phyloP scores from a whole-genome alignment of 331 rosid genomes.

The Quercus phellos region DNA sequence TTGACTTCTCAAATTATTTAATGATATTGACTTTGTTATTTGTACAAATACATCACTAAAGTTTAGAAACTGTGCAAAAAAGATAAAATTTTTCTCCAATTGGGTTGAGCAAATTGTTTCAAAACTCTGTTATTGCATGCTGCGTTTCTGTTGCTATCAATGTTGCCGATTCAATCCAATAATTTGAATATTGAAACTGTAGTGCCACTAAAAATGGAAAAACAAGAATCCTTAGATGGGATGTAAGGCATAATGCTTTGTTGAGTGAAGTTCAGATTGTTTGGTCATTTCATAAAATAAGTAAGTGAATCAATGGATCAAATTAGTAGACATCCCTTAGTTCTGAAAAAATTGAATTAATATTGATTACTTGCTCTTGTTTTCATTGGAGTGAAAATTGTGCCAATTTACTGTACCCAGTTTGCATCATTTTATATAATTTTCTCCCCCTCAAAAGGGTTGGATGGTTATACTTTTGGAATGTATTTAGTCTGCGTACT shows the following conservation, averaged over 20 bases:
- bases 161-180: not conserved
- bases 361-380: not conserved
- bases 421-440: not conserved
- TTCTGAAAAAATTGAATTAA: not conserved
- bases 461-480: not conserved
- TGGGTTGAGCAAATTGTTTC: too few relatives aligned
- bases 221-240: not conserved
- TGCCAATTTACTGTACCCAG: not conserved
- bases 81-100: not conserved
- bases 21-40: not conserved
- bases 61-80: not conserved
- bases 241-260: not conserved
- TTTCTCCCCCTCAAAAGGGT: not conserved
- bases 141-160: not conserved
- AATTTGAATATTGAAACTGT: not conserved
- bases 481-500: not conserved
- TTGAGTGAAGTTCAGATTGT: not conserved
- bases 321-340: not conserved
- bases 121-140: not conserved
- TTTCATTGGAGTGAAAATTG: not conserved
- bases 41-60: not conserved
- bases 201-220: not conserved
- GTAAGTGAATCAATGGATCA: not conserved
- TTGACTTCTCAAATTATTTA: constrained; percentile 8
- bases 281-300: not conserved